Base-by-base conservation (phyloP, 768 basidiomycete species). In the Serendipita sp. region DNA sequence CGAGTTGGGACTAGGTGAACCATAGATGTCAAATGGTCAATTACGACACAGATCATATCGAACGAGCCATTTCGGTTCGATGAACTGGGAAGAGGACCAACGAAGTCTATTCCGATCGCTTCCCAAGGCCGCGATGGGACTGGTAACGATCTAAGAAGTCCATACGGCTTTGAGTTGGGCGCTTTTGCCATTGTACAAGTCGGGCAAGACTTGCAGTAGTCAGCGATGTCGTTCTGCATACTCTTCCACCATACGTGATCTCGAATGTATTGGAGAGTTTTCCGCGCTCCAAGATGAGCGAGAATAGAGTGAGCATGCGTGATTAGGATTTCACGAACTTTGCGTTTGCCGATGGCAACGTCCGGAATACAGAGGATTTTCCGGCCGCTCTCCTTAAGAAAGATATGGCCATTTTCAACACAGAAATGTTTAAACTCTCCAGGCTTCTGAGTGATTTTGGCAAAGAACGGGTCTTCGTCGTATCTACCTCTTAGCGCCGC, bases 211-310 rank as follows among this genome's bases (percentile, higher is more conserved):
- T 47, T 45, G 64, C 76, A 83, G 69, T 76, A 71, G 10, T 74
- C 72, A 36, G 71, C 83, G 13, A 80, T 81, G 0, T 79, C 75
- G 0, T 36, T 3, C 0, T 67, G 70, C 63, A 79, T 74, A 0
- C 69, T 64, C n/a, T 73, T 73, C 78, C 78, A 78, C 76, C 77
- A 78, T 0, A 77, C 73, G 4, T 75, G 65, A 28, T 76, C 71
- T 4, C 70, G 46, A 0, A 78, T 68, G 36, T 74, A 75, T 1
- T 65, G 44, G 0, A 77, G 15, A 0, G 76, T 79, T 63, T 78
- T 79, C 1, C 7, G 34, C 0, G 67, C 32, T 0, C 78, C 75
- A 0, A 79, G 64, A 56, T 79, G 78, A 0, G 76, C 78, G 1
- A 79, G 63, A 0, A 79, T 4, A 0, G 74, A 76, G 45, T 79